Base-by-base conservation (phyloP, 768 basidiomycete genomes). In the Asterophora lycoperdoides region DNA sequence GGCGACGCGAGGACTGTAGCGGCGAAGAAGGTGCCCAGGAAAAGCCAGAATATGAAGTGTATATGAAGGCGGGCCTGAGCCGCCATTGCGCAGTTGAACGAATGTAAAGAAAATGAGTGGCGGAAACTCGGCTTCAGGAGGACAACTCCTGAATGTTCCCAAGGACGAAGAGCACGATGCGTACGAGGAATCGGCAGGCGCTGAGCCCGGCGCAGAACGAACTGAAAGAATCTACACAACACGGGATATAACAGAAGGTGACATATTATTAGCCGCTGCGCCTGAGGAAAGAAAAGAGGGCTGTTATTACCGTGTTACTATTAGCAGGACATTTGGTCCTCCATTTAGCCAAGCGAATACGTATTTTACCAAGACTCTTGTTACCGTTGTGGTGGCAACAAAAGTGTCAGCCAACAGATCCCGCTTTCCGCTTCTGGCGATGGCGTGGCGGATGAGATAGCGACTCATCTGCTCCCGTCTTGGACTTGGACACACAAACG, bases 91-190 rank as follows among this genome's bases (percentile, higher is more conserved):
- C 45, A 14, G 35, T 20, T 26, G 15, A 46, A 49, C 36, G 41
- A 38, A 37, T 32, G 44, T 32, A 35, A 53, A 60, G 58, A 15
- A 53, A 60, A 46, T 36, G 53, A 53, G 44, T 48, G 42, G 29
- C 8, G n/a, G 35, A 30, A 13, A 32, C 45, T 53, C 48, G 35
- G 26, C 11, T 17, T 39, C 15, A 35, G 34, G 19, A 35, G 30
- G 13, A 40, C 5, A 30, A 6, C 14, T 11, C 32, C n/a, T n/a
- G n/a, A n/a, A n/a, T n/a, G n/a, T n/a, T n/a, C n/a, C 23, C 3
- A 23, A 6, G 6, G 23, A 23, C 23, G 23, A 23, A 6, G 23
- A 23, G 23, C 23, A 23, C 23, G 23, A 23, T 3, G 23, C 3
- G 3, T 23, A 6, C 23, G 23, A 23, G 23, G 3, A 23, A 23